A percentile compares a stretch with the other conserved stretches of the same genome.
phyloP scores from a whole-genome alignment of 179 eudicot species.

The Actinidia polygama region DNA sequence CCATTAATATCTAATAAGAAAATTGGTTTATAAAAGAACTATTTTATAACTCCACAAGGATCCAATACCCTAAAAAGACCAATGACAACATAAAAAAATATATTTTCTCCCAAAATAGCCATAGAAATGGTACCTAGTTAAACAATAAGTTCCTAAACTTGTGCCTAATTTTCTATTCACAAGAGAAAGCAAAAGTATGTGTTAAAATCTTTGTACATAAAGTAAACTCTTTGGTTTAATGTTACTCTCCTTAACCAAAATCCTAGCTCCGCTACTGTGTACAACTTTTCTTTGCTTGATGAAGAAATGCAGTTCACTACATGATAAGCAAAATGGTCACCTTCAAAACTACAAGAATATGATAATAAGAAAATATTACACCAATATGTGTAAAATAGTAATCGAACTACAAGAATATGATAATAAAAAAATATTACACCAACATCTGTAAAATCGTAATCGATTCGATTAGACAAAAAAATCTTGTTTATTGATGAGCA shows the following conservation, averaged over 20 bases:
- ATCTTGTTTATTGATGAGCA: not conserved
- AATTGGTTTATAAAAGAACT: not conserved
- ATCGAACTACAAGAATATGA: no score
- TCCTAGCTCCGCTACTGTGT: no score
- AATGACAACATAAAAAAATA: not conserved
- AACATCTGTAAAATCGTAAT: no score
- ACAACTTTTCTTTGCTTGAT: conserved; percentile 91
- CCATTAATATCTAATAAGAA: conserved; percentile 13
- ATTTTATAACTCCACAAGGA: not conserved
- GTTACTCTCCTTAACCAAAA: no score
- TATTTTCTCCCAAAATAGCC: not conserved
- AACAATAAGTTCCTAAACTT: not conserved
- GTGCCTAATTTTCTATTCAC: not conserved
- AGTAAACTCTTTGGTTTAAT: no score
- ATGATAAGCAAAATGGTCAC: conserved; percentile 31
- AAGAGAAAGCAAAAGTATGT: conserved; percentile 11
- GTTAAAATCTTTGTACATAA: no score
- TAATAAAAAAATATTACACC: no score
- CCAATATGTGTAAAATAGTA: not conserved
- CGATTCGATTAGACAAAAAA: not conserved
- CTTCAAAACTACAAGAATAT: not conserved
- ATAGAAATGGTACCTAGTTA: not conserved
- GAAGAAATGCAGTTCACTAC: conserved; percentile 94
- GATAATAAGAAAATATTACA: conserved; percentile 5
- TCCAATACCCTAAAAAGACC: conserved; percentile 10